phyloP scores from a whole-genome alignment of 495 filamentous ascomycete species.

The Sordaria brevicollis region DNA sequence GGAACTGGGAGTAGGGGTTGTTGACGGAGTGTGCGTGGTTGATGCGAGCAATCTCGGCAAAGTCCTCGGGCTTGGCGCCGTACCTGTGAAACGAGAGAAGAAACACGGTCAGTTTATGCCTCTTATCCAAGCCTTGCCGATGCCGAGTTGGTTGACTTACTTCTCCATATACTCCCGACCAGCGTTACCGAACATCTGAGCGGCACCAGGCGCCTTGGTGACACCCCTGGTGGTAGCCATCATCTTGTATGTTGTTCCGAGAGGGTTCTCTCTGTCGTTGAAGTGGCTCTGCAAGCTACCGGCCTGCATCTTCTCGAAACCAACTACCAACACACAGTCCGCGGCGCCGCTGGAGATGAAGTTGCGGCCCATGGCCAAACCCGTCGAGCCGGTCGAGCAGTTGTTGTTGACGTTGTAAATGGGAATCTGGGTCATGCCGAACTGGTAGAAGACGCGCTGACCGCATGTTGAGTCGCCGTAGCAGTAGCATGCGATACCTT shows the following conservation, averaged over 20 bases:
- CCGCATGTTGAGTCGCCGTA: slow-evolving; percentile 93
- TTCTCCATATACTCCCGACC: slow-evolving; percentile 94
- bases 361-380: slow-evolving; percentile 72
- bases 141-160: slow-evolving; percentile 30
- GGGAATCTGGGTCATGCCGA: slow-evolving; percentile 91
- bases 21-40: slow-evolving; percentile 85
- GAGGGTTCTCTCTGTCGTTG: slow-evolving; percentile 70
- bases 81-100: slow-evolving; percentile 38
- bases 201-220: slow-evolving; percentile 71
- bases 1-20: slow-evolving; percentile 97
- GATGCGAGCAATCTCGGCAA: slow-evolving; percentile 89
- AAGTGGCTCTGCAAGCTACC: slow-evolving; percentile 75
- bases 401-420: slow-evolving; percentile 99
- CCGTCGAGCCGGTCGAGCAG: slow-evolving; percentile 87
- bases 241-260: slow-evolving; percentile 58
- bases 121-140: not conserved
- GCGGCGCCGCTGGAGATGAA: slow-evolving; percentile 71
- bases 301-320: slow-evolving; percentile 96
- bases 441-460: slow-evolving; percentile 97
- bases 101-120: not conserved
- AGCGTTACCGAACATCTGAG: slow-evolving; percentile 94
- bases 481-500: slow-evolving; percentile 94
- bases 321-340: slow-evolving; percentile 81
- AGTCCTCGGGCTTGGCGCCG: slow-evolving; percentile 77
- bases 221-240: slow-evolving; percentile 73